Percentiles rank a stretch among this genome's conserved stretches.
Evolutionary conservation across 495 filamentous ascomycete species (phyloP).

Genomic region (Entonaema liquescens): DNA sequence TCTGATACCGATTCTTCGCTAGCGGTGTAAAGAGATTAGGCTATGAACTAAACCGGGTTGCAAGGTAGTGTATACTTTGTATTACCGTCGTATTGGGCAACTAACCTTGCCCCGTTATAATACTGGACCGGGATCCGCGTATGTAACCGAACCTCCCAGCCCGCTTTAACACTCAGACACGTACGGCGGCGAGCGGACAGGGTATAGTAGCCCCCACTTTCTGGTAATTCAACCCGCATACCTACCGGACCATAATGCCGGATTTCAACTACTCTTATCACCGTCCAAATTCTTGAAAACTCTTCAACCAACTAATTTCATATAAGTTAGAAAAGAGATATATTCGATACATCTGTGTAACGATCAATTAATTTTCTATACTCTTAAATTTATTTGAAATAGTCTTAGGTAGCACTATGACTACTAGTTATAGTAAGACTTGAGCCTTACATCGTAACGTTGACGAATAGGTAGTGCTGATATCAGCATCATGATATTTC

Average conservation of each 20-base stretch:
- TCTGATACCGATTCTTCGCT: not conserved
- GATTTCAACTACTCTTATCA: not conserved
- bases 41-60: conserved; percentile 1
- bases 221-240: not conserved
- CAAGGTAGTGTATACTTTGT: not conserved
- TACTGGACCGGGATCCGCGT: not conserved
- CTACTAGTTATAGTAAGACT: not conserved
- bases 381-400: not conserved
- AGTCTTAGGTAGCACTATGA: not conserved
- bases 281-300: not conserved
- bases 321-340: not conserved
- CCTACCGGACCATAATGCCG: not conserved
- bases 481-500: not conserved
- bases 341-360: not conserved
- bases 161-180: not conserved
- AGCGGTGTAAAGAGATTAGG: conserved; percentile 1
- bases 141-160: not conserved
- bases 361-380: not conserved
- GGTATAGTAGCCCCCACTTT: not conserved
- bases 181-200: not conserved
- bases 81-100: not conserved
- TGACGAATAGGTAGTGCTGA: not conserved
- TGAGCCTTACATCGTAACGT: not conserved
- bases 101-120: not conserved
- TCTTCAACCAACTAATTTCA: not conserved